Conservation (phyloP, 139 green algal genomes). For the Dunaliella primolecta region DNA sequence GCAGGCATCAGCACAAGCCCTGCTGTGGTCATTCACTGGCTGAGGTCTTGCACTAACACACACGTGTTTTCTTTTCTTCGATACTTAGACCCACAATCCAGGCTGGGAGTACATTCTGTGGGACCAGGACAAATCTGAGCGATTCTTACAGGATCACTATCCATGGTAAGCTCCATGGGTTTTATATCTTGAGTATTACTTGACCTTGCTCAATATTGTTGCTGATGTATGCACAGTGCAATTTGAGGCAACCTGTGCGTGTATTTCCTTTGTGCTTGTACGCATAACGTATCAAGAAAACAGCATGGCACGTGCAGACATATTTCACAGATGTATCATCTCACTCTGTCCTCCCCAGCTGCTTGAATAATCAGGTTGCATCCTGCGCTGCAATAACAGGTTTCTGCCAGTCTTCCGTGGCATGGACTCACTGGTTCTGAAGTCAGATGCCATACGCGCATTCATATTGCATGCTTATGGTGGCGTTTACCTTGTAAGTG, state of each 20-base stretch:
- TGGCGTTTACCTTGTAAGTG: slow-evolving; percentile 28
- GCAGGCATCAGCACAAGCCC: background rate
- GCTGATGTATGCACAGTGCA: background rate
- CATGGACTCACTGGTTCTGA: slow-evolving; percentile 24
- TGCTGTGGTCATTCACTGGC: background rate
- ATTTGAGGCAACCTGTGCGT: too few relatives aligned
- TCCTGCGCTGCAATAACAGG: background rate
- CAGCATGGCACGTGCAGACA: background rate
- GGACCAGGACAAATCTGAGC: slow-evolving; percentile 22
- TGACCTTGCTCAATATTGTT: background rate
- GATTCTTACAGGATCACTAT: slow-evolving; percentile 32
- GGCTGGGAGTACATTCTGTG: slow-evolving; percentile 40
- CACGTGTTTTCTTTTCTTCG: background rate
- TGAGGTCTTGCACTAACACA: background rate
- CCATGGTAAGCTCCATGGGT: slow-evolving; percentile 13
- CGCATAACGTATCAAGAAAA: background rate
- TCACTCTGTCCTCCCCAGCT: too few relatives aligned
- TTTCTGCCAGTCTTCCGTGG: slow-evolving; percentile 33
- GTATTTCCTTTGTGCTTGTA: background rate
- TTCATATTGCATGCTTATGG: slow-evolving; percentile 51
- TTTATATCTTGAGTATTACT: background rate
- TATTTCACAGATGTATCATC: background rate
- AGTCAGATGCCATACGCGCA: slow-evolving; percentile 37
- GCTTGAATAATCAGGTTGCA: too few relatives aligned
- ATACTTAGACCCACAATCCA: slow-evolving; percentile 23